phyloP scores from a whole-genome alignment of 306 rosid species.

The Bauhinia variegata region DNA sequence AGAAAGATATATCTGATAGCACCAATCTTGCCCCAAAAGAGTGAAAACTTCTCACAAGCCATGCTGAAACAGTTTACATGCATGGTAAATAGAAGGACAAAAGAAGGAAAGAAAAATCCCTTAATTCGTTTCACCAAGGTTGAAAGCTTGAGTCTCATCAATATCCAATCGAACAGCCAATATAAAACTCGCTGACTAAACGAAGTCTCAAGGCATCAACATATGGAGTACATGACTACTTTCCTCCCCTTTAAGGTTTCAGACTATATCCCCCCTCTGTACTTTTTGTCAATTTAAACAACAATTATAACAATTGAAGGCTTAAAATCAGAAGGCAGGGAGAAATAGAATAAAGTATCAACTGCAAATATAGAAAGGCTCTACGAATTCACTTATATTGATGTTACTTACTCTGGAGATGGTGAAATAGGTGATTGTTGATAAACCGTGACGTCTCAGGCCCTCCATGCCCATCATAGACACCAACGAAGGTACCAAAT shows the following conservation, averaged over 20 bases:
- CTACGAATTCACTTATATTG: slow-evolving; percentile 16
- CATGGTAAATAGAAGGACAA: neutral
- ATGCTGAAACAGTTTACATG: slow-evolving; percentile 1
- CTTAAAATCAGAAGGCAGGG: slow-evolving; percentile 11
- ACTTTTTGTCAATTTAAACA: neutral
- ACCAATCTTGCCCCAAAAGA: slow-evolving; percentile 1
- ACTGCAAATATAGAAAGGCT: slow-evolving; percentile 17
- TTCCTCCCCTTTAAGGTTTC: slow-evolving; percentile 13
- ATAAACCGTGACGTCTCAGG: slow-evolving; percentile 70
- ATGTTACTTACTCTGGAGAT: slow-evolving; percentile 63
- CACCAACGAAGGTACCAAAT: slow-evolving; percentile 62
- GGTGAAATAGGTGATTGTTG: slow-evolving; percentile 62
- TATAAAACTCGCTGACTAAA: too few relatives aligned
- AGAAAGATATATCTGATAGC: slow-evolving; percentile 13
- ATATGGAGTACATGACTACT: neutral
- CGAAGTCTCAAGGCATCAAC: neutral
- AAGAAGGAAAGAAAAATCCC: slow-evolving; percentile 19
- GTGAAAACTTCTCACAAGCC: slow-evolving; percentile 5
- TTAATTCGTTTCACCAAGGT: neutral
- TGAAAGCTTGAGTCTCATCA: neutral
- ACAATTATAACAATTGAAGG: slow-evolving; percentile 3
- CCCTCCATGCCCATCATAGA: slow-evolving; percentile 77
- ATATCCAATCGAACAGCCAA: too few relatives aligned
- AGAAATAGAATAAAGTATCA: slow-evolving; percentile 15
- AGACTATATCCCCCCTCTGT: slow-evolving; percentile 3